Evolutionary conservation across 257 asterid genomes (phyloP), one percentile per base, ranked within the genome.

Genomic region (Cordia subcordata): DNA sequence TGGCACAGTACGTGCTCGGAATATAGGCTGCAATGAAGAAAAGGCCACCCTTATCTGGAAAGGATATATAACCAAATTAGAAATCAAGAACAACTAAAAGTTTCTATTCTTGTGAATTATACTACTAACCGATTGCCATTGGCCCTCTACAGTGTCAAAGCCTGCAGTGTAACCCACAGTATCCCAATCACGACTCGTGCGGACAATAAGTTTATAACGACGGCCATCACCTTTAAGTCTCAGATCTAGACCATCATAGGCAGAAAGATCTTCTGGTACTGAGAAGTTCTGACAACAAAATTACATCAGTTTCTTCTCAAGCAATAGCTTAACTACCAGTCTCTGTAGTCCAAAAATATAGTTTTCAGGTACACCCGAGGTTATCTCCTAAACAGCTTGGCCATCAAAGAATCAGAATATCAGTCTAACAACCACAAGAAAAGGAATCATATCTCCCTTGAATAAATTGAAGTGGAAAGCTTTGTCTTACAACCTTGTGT

Each of bases 101-200:
- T 20, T 33, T 12, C 4, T 27, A 47, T 52, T 22, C 42, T 46
- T 57, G 66, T 51, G 17, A 11, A 13, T 20, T 40, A 52, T 63
- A 55, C 51, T 10, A 69, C 88, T 70, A 69, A 92, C 98, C 66
- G 91, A 78, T 69, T 88, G 96, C 96, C 99, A 92, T 70, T 82
- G 90, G 61, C 91, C 94, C 70, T 81, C 85, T 63, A 77, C 69
- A 3, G 99, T 86, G 76, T 88, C 96, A 17, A 92, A 92, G 70
- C 90, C 81, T 12, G 53, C 44, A 11, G 96, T 86, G 68, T 88
- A 88, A 17, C 96, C 96, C 42, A 92, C 85, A 6, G 99, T 82
- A 67, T 92, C 99, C 96, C 99, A 92, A 64, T 88, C 94, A 68
- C 81, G 81, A 72, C 95, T 92, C 37, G 87, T 88, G 62, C 96